Conservation (phyloP, 129 eudicot species). For the Artemisia tridentata region DNA sequence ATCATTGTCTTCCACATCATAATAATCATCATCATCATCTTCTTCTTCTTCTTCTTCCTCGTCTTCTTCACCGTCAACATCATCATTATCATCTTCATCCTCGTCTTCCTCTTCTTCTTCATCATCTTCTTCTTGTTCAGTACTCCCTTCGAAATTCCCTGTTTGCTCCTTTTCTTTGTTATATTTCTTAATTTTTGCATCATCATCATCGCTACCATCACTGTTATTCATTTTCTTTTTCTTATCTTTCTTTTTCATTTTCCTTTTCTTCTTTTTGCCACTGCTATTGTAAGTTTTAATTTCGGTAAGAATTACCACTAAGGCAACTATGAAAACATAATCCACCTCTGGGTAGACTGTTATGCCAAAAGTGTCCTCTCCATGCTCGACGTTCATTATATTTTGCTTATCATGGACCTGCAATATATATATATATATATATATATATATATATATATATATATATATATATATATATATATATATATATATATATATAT, state of each 20-base stretch:
- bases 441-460: too few species aligned
- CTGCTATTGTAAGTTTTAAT: conserved; percentile 29
- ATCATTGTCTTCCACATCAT: background rate
- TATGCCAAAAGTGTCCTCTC: conserved; percentile 44
- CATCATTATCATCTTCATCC: background rate
- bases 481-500: too few species aligned
- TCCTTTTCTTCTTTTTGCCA: conserved; percentile 23
- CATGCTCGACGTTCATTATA: conserved; percentile 30
- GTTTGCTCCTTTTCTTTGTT: background rate
- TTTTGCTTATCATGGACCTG: conserved; percentile 44
- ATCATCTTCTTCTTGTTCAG: background rate
- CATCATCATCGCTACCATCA: conserved; percentile 12
- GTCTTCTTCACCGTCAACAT: background rate
- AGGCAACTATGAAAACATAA: conserved; percentile 46
- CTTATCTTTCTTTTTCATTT: background rate
- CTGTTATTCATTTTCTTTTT: conserved; percentile 5
- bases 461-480: too few species aligned
- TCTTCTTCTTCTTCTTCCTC: background rate
- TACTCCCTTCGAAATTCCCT: background rate
- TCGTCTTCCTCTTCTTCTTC: background rate
- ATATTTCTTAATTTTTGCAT: background rate
- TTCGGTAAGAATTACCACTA: conserved; percentile 45
- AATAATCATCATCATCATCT: background rate
- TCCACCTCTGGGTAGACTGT: conserved; percentile 53
- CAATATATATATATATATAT: background rate